Evolutionary conservation across 768 basidiomycete genomes (phyloP), one percentile per base, ranked within the genome.

Genomic region (Calocybe gangraenosa): DNA sequence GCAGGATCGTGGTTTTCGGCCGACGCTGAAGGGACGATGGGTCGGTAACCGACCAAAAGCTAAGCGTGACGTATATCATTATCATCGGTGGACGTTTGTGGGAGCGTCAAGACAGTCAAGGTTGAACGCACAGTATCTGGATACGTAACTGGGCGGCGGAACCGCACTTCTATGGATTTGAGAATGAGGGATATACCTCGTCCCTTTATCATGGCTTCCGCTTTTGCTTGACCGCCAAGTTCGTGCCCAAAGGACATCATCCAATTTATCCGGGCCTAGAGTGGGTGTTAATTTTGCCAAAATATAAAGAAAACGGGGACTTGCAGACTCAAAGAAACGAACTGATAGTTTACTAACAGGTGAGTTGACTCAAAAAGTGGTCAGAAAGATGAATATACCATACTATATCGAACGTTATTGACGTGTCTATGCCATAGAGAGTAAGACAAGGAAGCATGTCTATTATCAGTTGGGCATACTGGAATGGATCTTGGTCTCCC

Each of bases 401-500:
- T 53, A 87, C 86, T 64, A 57, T 89, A 88, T 47, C 77, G 79
- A 13, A 79, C 82, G 51, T 89, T 89, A 52, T 88, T 88, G 18
- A 88, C 85, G 53, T 89, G 87, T 58, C 87, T 89, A 41, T 13
- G 34, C 37, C 22, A 34, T 21, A 47, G 17, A 50, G 46, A 40
- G 44, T 20, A 39, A 15, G 20, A 14, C 25, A 5, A 13, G 14
- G n/a, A 20, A 48, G 14, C 36, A 31, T 46, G 13, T 33, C 37
- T 13, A 45, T 31, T 10, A n/a, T 31, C 14, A 30, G 37, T 14
- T 22, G 14, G 15, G 71, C 84, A 34, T 58, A 87, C 87, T 82
- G 81, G 57, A 88, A 87, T 0, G 87, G 67, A 54, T 90, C 87
- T 22, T 84, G 81, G 51, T 89, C 82, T 40, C 87, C 87, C 87